Evolutionary conservation across 129 eudicot genomes (phyloP).

Genomic region (Centella asiatica): DNA sequence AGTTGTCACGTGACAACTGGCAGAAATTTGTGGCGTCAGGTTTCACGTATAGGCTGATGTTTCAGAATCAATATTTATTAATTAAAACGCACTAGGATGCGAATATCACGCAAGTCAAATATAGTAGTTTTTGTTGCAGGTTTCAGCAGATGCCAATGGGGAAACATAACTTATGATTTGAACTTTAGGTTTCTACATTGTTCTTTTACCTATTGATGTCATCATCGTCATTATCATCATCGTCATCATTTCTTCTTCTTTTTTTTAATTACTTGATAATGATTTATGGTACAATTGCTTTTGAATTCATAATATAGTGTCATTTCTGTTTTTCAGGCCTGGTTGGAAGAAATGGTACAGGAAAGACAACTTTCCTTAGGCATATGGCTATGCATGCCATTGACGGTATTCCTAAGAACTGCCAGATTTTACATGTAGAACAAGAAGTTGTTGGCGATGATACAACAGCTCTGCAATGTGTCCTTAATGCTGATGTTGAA

Average conservation of each 20-base stretch:
- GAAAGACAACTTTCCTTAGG: slow-evolving; percentile 95
- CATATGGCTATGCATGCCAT: slow-evolving; percentile 97
- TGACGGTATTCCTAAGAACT: slow-evolving; percentile 92
- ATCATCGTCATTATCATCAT: neutral
- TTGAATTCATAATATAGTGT: slow-evolving; percentile 4
- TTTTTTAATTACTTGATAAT: too few species aligned
- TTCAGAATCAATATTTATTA: neutral
- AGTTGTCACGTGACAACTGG: too few species aligned
- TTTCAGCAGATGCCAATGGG: neutral
- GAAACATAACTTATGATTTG: neutral
- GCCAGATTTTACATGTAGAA: slow-evolving; percentile 97
- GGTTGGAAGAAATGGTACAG: slow-evolving; percentile 97
- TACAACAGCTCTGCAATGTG: slow-evolving; percentile 82
- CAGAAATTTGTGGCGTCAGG: neutral
- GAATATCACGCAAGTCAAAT: too few species aligned
- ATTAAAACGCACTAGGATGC: neutral
- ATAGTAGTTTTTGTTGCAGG: neutral
- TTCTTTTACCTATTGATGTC: too few species aligned
- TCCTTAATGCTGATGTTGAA: slow-evolving; percentile 82
- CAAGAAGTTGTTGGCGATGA: slow-evolving; percentile 98
- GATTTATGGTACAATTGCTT: too few species aligned
- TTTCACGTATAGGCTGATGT: neutral
- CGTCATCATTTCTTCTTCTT: too few species aligned
- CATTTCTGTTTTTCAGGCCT: slow-evolving; percentile 46
- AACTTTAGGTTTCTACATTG: neutral